Conservation (phyloP, 2,329 filamentous ascomycete species). For the Fusarium equiseti region DNA sequence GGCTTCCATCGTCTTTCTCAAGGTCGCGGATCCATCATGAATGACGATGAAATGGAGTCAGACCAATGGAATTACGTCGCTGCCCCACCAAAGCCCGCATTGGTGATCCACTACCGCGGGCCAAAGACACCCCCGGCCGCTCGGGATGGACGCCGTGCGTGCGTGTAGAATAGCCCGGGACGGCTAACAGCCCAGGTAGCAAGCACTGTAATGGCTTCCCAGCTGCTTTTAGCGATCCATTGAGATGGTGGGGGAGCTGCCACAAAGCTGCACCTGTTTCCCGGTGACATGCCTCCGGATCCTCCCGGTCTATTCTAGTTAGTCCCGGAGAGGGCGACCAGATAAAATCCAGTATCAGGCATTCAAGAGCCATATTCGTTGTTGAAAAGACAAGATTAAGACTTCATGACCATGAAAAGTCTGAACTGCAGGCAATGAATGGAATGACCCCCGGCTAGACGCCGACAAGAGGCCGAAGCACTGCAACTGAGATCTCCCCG, state of each 20-base stretch:
- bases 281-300: conserved; percentile 42
- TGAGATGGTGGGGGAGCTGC: conserved; percentile 39
- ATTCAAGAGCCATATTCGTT: conserved; percentile 16
- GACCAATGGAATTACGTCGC: conserved; percentile 38
- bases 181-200: conserved; percentile 16
- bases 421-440: background rate
- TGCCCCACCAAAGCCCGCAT: conserved; percentile 38
- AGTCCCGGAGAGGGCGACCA: conserved; percentile 6
- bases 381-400: background rate
- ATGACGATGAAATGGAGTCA: conserved; percentile 45
- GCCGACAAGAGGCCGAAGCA: conserved; percentile 36
- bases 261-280: conserved; percentile 16
- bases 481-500: conserved; percentile 28
- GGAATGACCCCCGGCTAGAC: conserved; percentile 18
- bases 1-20: conserved; percentile 47
- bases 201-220: conserved; percentile 15
- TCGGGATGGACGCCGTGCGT: conserved; percentile 33
- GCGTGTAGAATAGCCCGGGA: conserved; percentile 30
- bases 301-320: conserved; percentile 37
- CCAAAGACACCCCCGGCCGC: conserved; percentile 39
- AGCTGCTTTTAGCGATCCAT: conserved; percentile 29
- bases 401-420: conserved; percentile 1
- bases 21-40: conserved; percentile 46
- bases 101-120: conserved; percentile 45
- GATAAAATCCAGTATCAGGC: conserved; percentile 21